phyloP scores from a whole-genome alignment of 2,329 filamentous ascomycete genomes.

The Colletotrichum acutatum region DNA sequence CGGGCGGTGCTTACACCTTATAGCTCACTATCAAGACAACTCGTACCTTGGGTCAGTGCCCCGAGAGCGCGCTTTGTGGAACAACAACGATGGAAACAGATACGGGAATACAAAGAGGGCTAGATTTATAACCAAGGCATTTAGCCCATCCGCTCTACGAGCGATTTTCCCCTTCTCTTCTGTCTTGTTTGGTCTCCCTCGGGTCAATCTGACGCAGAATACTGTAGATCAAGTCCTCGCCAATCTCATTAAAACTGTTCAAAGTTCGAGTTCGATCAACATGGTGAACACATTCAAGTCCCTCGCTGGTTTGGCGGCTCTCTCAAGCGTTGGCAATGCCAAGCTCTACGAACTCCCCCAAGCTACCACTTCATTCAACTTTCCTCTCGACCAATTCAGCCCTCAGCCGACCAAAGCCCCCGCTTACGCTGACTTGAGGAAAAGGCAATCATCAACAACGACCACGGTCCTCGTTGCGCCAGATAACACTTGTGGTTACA shows the following conservation, averaged over 20 bases:
- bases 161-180: not conserved
- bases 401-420: conserved; percentile 56
- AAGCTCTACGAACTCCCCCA: conserved; percentile 47
- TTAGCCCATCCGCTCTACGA: conserved; percentile 7
- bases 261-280: conserved; percentile 14
- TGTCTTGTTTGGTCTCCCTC: conserved; percentile 4
- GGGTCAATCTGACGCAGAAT: not conserved
- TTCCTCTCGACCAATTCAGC: conserved; percentile 47
- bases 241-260: not conserved
- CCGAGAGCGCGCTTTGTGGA: conserved; percentile 2
- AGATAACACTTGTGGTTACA: conserved; percentile 63
- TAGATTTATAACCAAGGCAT: conserved; percentile 20
- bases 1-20: conserved; percentile 4
- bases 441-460: conserved; percentile 42
- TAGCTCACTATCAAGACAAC: conserved; percentile 2
- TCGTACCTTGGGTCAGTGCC: not conserved
- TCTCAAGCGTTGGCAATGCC: conserved; percentile 48
- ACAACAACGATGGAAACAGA: conserved; percentile 6
- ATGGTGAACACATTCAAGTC: conserved; percentile 42
- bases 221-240: not conserved
- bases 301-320: conserved; percentile 38
- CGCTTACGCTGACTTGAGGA: conserved; percentile 46
- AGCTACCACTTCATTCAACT: conserved; percentile 47
- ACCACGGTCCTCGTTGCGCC: conserved; percentile 55
- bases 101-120: not conserved